Evolutionary conservation across 2,329 filamentous ascomycete genomes (phyloP).

Genomic region (Xylaria sp.): DNA sequence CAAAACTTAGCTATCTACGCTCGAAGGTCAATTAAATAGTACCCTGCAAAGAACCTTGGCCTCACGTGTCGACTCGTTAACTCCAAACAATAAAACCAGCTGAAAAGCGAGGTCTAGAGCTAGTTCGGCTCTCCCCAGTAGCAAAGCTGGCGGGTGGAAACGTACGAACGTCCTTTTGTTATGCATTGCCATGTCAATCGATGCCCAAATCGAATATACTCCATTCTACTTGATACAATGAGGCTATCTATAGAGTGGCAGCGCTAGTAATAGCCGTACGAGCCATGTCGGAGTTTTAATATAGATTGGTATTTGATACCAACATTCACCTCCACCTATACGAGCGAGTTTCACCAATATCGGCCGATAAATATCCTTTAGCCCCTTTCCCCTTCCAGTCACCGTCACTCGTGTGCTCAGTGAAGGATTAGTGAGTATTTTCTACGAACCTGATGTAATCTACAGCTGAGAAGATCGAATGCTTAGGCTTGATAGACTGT

Average conservation of each 20-base stretch:
- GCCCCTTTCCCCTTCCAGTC: background rate
- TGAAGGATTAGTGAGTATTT: background rate
- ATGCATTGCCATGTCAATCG: background rate
- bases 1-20: background rate
- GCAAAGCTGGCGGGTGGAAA: background rate
- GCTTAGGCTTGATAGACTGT: background rate
- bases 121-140: background rate
- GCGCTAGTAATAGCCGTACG: no score
- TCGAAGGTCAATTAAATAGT: background rate
- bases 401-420: background rate
- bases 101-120: background rate
- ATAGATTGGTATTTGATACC: background rate
- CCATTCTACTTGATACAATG: background rate
- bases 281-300: background rate
- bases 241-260: background rate
- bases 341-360: background rate
- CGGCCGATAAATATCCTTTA: background rate
- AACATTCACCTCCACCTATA: background rate
- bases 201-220: background rate
- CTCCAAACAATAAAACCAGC: background rate
- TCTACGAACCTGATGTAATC: background rate
- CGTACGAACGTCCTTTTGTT: background rate
- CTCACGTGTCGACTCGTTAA: conserved; percentile 5
- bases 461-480: background rate
- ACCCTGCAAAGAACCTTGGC: conserved; percentile 1